Percentiles rank a stretch among this genome's conserved stretches.
phyloP scores from a whole-genome alignment of 202 grass and related monocot species.

The Digitaria exilis region DNA sequence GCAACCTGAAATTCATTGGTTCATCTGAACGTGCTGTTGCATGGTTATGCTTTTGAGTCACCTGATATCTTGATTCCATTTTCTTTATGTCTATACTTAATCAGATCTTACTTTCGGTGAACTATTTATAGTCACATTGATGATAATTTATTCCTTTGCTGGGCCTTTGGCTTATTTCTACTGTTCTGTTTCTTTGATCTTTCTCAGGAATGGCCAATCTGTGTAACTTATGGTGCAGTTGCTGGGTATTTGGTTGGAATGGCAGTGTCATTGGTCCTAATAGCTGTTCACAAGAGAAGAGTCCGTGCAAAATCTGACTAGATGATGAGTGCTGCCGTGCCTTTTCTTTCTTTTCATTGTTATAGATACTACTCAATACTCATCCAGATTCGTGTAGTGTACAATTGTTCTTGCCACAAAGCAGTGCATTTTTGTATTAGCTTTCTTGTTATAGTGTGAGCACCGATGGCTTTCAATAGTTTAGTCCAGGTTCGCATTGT shows the following conservation, averaged over 20 bases:
- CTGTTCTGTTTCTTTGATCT: slow-evolving; percentile 9
- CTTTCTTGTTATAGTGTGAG: slow-evolving; percentile 21
- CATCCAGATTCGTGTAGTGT: not conserved
- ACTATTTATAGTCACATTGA: not conserved
- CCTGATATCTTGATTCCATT: not conserved
- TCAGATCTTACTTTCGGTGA: slow-evolving; percentile 8
- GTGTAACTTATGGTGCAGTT: slow-evolving; percentile 77
- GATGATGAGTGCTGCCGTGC: not conserved
- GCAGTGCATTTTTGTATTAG: not conserved
- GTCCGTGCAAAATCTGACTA: slow-evolving; percentile 68
- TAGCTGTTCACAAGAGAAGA: slow-evolving; percentile 46
- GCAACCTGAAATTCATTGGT: not conserved
- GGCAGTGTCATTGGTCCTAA: slow-evolving; percentile 45
- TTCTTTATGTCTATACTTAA: not conserved
- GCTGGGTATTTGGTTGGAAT: slow-evolving; percentile 74
- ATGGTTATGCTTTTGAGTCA: slow-evolving; percentile 2
- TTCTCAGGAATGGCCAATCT: slow-evolving; percentile 89
- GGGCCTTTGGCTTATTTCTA: not conserved
- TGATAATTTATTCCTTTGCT: slow-evolving; percentile 5
- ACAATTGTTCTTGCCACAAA: not conserved
- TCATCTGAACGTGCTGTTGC: not conserved
- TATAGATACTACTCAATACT: not conserved
- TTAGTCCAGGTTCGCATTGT: not conserved
- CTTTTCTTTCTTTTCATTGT: not conserved
- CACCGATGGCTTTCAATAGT: slow-evolving; percentile 10